Base-by-base conservation (phyloP, 2,329 filamentous ascomycete genomes). In the Aspergillus nomiae region DNA sequence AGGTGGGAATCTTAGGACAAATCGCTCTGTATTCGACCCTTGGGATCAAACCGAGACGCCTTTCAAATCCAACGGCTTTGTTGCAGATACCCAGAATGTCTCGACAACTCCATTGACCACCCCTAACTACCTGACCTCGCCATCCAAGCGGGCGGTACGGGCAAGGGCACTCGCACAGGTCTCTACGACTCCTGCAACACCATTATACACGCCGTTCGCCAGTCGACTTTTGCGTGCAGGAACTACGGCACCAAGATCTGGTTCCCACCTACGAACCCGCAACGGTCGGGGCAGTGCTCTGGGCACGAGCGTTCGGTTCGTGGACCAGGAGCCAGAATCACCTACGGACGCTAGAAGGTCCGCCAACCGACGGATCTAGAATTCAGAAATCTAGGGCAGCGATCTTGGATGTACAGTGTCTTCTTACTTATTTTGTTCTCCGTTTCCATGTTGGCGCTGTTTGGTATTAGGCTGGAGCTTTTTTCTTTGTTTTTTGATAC, bases 131-230 rank as follows among this genome's bases (percentile, higher is more conserved):
- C 63, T 81, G 63, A 77, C 71, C 48, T 82, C 80, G 4, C 81
- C 81, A n/a, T 81, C 81, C 26, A 81, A 80, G 67, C 74, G 80
- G 60, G 79, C 80, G 41, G 78, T 80, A 24, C 74, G 79, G 41
- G 80, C 79, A 11, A 76, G 74, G 65, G 74, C 74, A 30, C 66
- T 82, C 56, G 76, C 78, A 14, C 76, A 80, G 62, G 67, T 76
- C 51, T 81, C 80, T 2, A 82, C 78, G n/a, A 81, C 80, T 6
- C 80, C 80, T 21, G 76, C 77, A 46, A 81, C 79, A 4, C 79
- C 79, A 16, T 65, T 78, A 34, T 75, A 78, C 30, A 81, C 80
- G 30, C 79, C 80, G 16, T 81, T 82, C 61, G 78, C 80, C 53
- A 76, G 73, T 60, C 73, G 80, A 48, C 70, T 82, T 41, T 65